phyloP scores from a whole-genome alignment of 1,284 basidiomycete genomes.

The Microbotryomycetes sp. region DNA sequence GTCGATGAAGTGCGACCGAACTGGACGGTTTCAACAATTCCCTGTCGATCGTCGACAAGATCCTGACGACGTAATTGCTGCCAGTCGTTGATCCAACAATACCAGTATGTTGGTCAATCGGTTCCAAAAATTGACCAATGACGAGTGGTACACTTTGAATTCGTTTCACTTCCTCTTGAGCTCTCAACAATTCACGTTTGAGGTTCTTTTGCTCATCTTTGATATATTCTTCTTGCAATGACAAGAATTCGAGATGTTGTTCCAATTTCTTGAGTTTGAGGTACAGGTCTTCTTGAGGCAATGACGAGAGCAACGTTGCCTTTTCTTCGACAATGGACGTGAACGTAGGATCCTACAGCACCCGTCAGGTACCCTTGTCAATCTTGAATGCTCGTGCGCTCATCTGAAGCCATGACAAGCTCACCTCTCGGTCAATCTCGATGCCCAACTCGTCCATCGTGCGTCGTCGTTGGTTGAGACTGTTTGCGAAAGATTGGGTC shows the following conservation, averaged over 20 bases:
- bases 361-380: background rate
- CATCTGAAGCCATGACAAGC: too few relatives aligned
- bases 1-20: slow-evolving; percentile 93
- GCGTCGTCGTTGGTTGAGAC: slow-evolving; percentile 4
- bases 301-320: slow-evolving; percentile 70
- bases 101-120: slow-evolving; percentile 94
- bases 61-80: slow-evolving; percentile 96
- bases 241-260: slow-evolving; percentile 85
- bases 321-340: slow-evolving; percentile 81
- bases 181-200: slow-evolving; percentile 93
- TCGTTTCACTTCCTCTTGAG: slow-evolving; percentile 98
- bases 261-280: slow-evolving; percentile 91
- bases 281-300: slow-evolving; percentile 79
- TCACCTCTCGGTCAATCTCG: slow-evolving; percentile 73
- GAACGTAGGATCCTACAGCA: slow-evolving; percentile 74
- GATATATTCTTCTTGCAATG: slow-evolving; percentile 95
- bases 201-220: slow-evolving; percentile 98
- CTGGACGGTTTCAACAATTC: slow-evolving; percentile 95
- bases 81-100: slow-evolving; percentile 98
- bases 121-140: slow-evolving; percentile 98
- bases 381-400: too few relatives aligned
- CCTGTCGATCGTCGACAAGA: slow-evolving; percentile 92
- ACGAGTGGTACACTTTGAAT: slow-evolving; percentile 99
- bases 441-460: slow-evolving; percentile 56
- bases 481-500: too few relatives aligned